These are phyloP conservation scores for Fusarium redolens DNA, from an alignment of 2,329 filamentous ascomycete species.

Conservation along the genomic window DNA sequence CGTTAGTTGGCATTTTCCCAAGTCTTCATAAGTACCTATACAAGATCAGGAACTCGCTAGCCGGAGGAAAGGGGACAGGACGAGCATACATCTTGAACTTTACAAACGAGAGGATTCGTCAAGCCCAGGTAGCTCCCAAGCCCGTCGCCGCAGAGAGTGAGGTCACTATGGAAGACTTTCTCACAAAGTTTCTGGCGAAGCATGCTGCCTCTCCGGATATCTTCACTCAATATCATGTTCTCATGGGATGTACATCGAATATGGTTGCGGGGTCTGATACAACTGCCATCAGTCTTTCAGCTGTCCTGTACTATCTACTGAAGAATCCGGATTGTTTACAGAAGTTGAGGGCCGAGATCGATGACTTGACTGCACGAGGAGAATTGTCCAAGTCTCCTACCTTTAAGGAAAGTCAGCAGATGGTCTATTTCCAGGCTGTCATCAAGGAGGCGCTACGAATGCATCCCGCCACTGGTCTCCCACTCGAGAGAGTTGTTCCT, in stretches of 20 bases:
- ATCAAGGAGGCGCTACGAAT: slow-evolving; percentile 40
- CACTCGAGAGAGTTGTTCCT: slow-evolving; percentile 35
- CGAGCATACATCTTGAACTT: slow-evolving; percentile 22
- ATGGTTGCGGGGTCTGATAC: slow-evolving; percentile 43
- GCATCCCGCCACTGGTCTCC: slow-evolving; percentile 35
- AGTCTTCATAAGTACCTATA: slow-evolving; percentile 4
- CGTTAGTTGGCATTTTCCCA: slow-evolving; percentile 2
- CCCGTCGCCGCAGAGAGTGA: not conserved
- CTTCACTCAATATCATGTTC: slow-evolving; percentile 34
- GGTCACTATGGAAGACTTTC: slow-evolving; percentile 31
- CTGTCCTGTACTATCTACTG: slow-evolving; percentile 33
- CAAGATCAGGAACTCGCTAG: slow-evolving; percentile 9
- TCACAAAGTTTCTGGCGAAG: slow-evolving; percentile 39
- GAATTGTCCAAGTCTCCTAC: slow-evolving; percentile 14
- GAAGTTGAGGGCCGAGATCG: slow-evolving; percentile 21
- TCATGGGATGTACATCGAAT: slow-evolving; percentile 35
- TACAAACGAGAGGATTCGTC: slow-evolving; percentile 10
- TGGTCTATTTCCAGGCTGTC: slow-evolving; percentile 35
- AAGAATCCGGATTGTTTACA: slow-evolving; percentile 18
- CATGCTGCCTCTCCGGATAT: slow-evolving; percentile 17
- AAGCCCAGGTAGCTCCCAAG: slow-evolving; percentile 9
- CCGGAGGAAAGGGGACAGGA: slow-evolving; percentile 1
- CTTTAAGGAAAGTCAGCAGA: slow-evolving; percentile 35
- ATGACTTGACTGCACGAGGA: not conserved
- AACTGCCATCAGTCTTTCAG: slow-evolving; percentile 36